Conservation (phyloP, 2,329 filamentous ascomycete species). For the Dryadomyces quercivorus region DNA sequence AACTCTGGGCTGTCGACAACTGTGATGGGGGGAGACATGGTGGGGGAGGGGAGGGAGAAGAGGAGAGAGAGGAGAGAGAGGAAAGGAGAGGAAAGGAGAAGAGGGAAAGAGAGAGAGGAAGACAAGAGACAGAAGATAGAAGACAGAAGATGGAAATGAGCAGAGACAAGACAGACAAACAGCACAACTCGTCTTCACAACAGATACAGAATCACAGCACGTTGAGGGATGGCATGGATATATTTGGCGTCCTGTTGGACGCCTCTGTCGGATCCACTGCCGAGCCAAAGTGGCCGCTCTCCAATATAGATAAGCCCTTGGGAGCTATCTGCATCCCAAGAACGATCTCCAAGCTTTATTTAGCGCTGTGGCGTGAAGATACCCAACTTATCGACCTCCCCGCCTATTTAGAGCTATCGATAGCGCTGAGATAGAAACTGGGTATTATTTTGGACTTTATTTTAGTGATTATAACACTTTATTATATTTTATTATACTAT, state of each 20-base stretch:
- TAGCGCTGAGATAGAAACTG: background rate
- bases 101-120: background rate
- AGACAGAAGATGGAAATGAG: background rate
- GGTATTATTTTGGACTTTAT: background rate
- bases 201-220: too few relatives aligned
- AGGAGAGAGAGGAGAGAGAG: background rate
- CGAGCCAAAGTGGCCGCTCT: too few relatives aligned
- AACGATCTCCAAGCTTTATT: background rate
- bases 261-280: too few relatives aligned
- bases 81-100: background rate
- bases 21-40: conserved; percentile 25
- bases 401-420: background rate
- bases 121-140: background rate
- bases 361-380: background rate
- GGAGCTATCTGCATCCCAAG: background rate
- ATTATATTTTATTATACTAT: too few relatives aligned
- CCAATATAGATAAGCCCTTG: background rate
- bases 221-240: too few relatives aligned
- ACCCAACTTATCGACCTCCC: background rate
- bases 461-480: too few relatives aligned
- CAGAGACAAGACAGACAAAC: too few relatives aligned
- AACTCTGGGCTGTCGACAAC: conserved; percentile 64
- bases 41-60: background rate
- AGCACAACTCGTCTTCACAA: too few relatives aligned
- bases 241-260: too few relatives aligned